A percentile compares a stretch with the other conserved stretches of the same genome.
phyloP scores from a whole-genome alignment of 202 grass and related monocot species.

The Carex arenaria region DNA sequence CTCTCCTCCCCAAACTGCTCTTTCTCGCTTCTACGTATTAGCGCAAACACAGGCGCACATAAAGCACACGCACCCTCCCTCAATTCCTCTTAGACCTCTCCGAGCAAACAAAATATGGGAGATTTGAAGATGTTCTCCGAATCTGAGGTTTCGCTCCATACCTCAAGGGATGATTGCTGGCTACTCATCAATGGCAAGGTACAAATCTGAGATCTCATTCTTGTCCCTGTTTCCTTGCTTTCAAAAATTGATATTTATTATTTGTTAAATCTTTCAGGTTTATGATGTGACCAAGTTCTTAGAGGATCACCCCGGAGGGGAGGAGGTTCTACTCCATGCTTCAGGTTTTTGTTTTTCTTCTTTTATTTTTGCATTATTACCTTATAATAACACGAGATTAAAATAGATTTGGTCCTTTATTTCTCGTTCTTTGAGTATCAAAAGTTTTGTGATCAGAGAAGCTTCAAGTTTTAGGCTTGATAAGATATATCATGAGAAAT shows the following conservation, averaged over 20 bases:
- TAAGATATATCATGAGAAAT: background rate
- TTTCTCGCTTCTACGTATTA: background rate
- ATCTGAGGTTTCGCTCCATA: constrained; percentile 40
- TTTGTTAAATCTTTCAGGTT: constrained; percentile 37
- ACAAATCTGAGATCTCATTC: background rate
- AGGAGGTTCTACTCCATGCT: constrained; percentile 74
- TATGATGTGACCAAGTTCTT: constrained; percentile 91
- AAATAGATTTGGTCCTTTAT: background rate
- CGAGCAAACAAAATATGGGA: constrained; percentile 6
- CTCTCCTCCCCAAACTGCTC: background rate
- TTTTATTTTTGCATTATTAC: background rate
- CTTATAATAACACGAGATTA: background rate
- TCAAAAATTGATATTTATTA: background rate
- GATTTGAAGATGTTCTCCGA: constrained; percentile 33
- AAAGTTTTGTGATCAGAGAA: background rate
- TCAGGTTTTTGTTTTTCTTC: constrained; percentile 45
- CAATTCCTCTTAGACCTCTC: background rate
- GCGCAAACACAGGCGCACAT: background rate
- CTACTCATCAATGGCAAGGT: constrained; percentile 79
- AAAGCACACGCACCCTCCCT: background rate
- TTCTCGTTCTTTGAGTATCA: background rate
- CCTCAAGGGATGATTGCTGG: constrained; percentile 71
- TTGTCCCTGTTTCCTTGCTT: background rate
- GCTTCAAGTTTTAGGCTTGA: background rate
- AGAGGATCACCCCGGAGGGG: constrained; percentile 83